These are phyloP conservation scores for Acrocalymma vagum DNA, from an alignment of 2,329 filamentous ascomycete genomes.

Conservation along the genomic window DNA sequence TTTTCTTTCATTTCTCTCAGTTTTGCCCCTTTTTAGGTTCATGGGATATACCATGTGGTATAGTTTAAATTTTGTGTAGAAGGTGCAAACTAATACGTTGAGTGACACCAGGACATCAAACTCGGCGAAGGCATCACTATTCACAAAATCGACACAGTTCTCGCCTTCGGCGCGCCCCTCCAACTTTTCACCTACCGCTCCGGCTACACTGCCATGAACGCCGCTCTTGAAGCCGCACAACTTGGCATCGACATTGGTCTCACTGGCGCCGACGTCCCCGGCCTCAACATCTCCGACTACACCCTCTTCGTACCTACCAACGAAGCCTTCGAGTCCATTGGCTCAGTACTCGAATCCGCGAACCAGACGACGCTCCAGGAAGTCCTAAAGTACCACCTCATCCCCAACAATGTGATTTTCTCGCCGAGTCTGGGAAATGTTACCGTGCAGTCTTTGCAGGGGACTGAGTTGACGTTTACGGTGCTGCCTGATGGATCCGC, in stretches of 20 bases:
- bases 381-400: conserved; percentile 36
- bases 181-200: conserved; percentile 36
- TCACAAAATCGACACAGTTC: conserved; percentile 34
- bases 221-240: conserved; percentile 25
- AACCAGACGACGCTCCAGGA: conserved; percentile 27
- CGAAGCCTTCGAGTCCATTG: conserved; percentile 72
- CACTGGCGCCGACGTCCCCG: conserved; percentile 15
- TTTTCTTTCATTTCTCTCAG: too few species aligned
- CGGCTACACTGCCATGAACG: conserved; percentile 34
- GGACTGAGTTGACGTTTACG: conserved; percentile 29
- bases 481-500: conserved; percentile 31
- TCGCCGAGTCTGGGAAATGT: conserved; percentile 32
- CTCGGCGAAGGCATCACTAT: conserved; percentile 35
- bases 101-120: conserved; percentile 26
- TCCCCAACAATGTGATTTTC: conserved; percentile 36
- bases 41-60: not conserved
- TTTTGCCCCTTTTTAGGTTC: conserved; percentile 26
- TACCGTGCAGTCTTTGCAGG: conserved; percentile 30
- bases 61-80: too few species aligned
- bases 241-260: conserved; percentile 31
- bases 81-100: not conserved
- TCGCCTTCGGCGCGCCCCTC: conserved; percentile 34
- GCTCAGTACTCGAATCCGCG: conserved; percentile 27
- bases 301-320: conserved; percentile 84
- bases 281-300: conserved; percentile 63